Evolutionary conservation across 495 filamentous ascomycete genomes (phyloP).

Genomic region (Penicillium taxi): DNA sequence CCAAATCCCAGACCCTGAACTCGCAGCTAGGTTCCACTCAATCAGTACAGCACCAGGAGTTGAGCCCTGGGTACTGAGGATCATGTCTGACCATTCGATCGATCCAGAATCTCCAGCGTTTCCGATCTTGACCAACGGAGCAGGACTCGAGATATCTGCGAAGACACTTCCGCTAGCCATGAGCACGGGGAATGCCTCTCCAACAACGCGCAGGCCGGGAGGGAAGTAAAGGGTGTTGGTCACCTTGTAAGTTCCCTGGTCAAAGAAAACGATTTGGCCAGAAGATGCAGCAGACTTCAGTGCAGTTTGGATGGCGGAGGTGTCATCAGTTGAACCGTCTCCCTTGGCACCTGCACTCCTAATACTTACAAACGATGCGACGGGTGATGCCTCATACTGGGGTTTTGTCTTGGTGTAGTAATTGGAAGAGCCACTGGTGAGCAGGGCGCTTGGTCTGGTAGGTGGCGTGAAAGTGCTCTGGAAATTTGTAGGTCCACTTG

Average conservation of each 20-base stretch:
- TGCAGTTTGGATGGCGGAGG: slow-evolving; percentile 39
- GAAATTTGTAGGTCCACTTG: slow-evolving; percentile 32
- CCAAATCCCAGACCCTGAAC: slow-evolving; percentile 47
- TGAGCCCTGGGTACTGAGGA: slow-evolving; percentile 51
- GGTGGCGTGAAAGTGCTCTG: slow-evolving; percentile 33
- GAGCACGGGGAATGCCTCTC: slow-evolving; percentile 56
- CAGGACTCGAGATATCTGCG: slow-evolving; percentile 51
- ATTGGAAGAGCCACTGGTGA: slow-evolving; percentile 27
- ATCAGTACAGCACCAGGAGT: slow-evolving; percentile 62
- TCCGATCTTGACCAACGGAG: slow-evolving; percentile 59
- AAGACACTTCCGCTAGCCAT: slow-evolving; percentile 55
- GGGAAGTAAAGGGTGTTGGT: slow-evolving; percentile 42
- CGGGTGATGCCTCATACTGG: slow-evolving; percentile 44
- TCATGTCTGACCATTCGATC: slow-evolving; percentile 54
- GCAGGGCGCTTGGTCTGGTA: slow-evolving; percentile 29
- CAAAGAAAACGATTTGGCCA: slow-evolving; percentile 43
- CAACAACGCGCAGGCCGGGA: slow-evolving; percentile 34
- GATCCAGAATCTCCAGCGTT: slow-evolving; percentile 42
- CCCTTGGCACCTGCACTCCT: slow-evolving; percentile 54
- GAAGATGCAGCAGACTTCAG: slow-evolving; percentile 30
- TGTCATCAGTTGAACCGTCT: slow-evolving; percentile 66
- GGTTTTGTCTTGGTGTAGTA: slow-evolving; percentile 48
- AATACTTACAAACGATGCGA: slow-evolving; percentile 51
- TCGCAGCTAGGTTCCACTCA: slow-evolving; percentile 58
- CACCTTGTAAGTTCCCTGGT: slow-evolving; percentile 41